Base-by-base conservation (phyloP, 768 basidiomycete species). In the Russula sp. region DNA sequence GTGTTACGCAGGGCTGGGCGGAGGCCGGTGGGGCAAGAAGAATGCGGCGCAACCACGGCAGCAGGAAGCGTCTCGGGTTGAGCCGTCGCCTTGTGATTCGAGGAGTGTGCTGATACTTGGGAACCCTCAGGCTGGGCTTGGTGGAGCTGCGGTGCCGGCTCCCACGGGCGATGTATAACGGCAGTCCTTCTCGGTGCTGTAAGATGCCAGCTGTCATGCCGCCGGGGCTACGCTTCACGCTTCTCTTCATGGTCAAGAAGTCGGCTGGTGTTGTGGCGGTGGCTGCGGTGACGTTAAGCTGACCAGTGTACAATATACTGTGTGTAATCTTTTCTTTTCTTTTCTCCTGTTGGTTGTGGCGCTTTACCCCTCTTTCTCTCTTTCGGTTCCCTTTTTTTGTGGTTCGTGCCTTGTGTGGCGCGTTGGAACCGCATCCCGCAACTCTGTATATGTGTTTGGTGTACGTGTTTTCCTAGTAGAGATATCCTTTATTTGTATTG, bases 1-100 rank as follows among this genome's bases (percentile, higher is more conserved):
- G n/a, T 64, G 63, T 18, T 64, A 64, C 10, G 53, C 53, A 18
- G 63, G 63, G 35, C 52, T 64, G 32, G 54, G 58, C 14, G 59
- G 63, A 13, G 34, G 48, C 8, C 51, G 58, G 27, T 59, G 63
- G 47, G 45, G 45, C 27, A 63, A 54, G 48, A 64, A 60, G 48
- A 35, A 22, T 22, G 40, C 27, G 4, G 18, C 31, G 31, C 51
- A 40, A 34, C 2, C 27, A 27, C 44, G 13, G 18, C 32, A 6
- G 39, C 16, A 47, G 16, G 32, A 20, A 34, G 31, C 20, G 7
- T 27, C 37, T 59, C 57, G 45, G 45, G 18, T 47, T 37, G 45
- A 35, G 14, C 56, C 13, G 5, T 54, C 52, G 6, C 37, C 62
- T 20, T 48, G 35, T 8, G 50, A 54, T n/a, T 63, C 50, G 16